phyloP scores from a whole-genome alignment of 1,139 yeast species.

The Sugiyamaella pinicola region DNA sequence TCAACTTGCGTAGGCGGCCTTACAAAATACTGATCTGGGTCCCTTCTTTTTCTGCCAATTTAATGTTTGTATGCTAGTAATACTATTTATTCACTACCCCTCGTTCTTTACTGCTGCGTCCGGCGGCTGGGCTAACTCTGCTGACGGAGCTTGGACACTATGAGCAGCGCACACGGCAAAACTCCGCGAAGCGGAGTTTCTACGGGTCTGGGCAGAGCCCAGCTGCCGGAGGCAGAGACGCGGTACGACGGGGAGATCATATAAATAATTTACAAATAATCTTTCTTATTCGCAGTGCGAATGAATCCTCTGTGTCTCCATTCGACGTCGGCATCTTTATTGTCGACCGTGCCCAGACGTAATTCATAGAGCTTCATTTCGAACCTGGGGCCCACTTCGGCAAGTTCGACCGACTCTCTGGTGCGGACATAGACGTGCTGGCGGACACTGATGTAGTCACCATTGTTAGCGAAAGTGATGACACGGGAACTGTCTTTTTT shows the following conservation, averaged over 20 bases:
- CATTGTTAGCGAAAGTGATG: conserved; percentile 84
- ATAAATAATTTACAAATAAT: conserved; percentile 54
- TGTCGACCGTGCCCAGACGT: conserved; percentile 86
- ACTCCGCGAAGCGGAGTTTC: background rate
- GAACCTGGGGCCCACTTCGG: conserved; percentile 98
- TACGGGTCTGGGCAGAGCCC: conserved; percentile 8
- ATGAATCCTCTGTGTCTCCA: conserved; percentile 94
- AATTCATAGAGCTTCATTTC: conserved; percentile 93
- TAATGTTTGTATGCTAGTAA: conserved; percentile 11
- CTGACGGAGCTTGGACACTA: no score
- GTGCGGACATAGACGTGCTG: conserved; percentile 94
- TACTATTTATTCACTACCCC: conserved; percentile 10
- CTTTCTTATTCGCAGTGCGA: conserved; percentile 93
- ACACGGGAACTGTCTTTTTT: conserved; percentile 87
- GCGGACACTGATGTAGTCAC: conserved; percentile 89
- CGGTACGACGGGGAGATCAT: no score
- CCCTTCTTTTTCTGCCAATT: background rate
- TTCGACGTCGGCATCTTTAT: conserved; percentile 96
- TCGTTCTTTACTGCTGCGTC: background rate
- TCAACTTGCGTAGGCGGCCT: conserved; percentile 22
- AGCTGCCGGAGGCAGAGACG: conserved; percentile 5
- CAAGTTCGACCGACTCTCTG: conserved; percentile 81
- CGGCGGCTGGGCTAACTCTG: background rate
- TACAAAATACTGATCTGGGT: no score
- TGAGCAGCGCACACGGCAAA: background rate